Evolutionary conservation across 225 moss, liverwort and hornwort species (phyloP).

Genomic region (Physcomitrellopsis africana): DNA sequence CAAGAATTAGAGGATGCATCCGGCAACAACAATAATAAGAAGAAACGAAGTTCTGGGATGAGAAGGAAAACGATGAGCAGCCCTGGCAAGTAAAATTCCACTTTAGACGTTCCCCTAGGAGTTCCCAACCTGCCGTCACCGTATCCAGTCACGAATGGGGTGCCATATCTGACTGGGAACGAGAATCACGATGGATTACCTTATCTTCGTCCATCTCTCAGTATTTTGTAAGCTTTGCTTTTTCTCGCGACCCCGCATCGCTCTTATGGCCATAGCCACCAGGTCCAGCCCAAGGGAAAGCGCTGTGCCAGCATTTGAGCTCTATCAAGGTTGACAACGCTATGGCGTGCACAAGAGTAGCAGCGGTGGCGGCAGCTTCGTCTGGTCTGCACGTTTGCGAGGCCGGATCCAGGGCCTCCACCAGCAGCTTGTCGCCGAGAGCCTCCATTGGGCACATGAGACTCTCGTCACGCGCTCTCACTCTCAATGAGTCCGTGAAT

Average conservation of each 20-base stretch:
- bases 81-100: too few relatives aligned
- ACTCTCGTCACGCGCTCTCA: background rate
- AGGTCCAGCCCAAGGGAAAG: background rate
- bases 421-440: background rate
- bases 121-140: too few relatives aligned
- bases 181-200: too few relatives aligned
- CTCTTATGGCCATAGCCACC: background rate
- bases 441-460: background rate
- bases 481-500: background rate
- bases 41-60: too few relatives aligned
- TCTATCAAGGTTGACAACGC: background rate
- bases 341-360: constrained; percentile 10
- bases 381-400: background rate
- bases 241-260: background rate
- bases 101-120: too few relatives aligned
- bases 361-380: background rate
- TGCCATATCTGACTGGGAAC: too few relatives aligned
- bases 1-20: too few relatives aligned
- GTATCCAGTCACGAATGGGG: too few relatives aligned
- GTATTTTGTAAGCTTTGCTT: background rate
- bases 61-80: too few relatives aligned
- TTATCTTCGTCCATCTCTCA: background rate
- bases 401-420: background rate
- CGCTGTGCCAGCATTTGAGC: background rate
- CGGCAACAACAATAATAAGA: too few relatives aligned